Conservation (phyloP, 257 asterid species). For the Rehmannia glutinosa region DNA sequence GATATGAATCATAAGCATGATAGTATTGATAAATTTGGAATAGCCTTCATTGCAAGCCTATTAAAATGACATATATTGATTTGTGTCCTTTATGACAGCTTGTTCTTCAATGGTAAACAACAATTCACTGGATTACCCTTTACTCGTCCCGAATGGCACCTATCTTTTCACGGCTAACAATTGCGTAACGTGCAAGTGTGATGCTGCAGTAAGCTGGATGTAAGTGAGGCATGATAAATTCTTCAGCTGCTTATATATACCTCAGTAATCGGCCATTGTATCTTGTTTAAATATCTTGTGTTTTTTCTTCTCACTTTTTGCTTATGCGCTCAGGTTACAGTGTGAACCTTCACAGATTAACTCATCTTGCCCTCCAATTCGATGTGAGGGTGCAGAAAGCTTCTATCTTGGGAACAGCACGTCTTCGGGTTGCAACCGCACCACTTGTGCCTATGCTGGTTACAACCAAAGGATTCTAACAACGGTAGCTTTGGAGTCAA, state of each 20-base stretch:
- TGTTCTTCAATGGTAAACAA: conserved; percentile 56
- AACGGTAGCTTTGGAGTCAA: conserved; percentile 26
- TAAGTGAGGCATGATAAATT: conserved; percentile 28
- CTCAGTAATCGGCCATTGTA: too few relatives aligned
- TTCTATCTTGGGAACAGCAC: conserved; percentile 47
- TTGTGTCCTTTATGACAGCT: conserved; percentile 38
- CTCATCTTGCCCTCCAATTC: conserved; percentile 48
- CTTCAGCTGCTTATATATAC: too few relatives aligned
- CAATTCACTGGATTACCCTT: conserved; percentile 57
- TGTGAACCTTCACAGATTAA: conserved; percentile 49
- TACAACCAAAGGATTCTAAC: conserved; percentile 38
- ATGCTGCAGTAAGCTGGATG: conserved; percentile 60
- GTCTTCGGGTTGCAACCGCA: conserved; percentile 40
- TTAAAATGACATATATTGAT: not conserved
- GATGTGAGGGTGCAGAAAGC: conserved; percentile 41
- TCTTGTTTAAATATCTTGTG: not conserved
- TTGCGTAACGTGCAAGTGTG: conserved; percentile 70
- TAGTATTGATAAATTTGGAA: too few relatives aligned
- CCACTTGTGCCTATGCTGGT: conserved; percentile 71
- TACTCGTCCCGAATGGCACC: conserved; percentile 60
- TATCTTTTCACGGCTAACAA: conserved; percentile 62
- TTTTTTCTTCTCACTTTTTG: not conserved
- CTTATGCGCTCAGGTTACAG: conserved; percentile 47
- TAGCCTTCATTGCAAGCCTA: too few relatives aligned
- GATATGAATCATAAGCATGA: too few relatives aligned